Conservation (phyloP, 108 stramenopile species). For the Chaetoceros tenuissimus region DNA sequence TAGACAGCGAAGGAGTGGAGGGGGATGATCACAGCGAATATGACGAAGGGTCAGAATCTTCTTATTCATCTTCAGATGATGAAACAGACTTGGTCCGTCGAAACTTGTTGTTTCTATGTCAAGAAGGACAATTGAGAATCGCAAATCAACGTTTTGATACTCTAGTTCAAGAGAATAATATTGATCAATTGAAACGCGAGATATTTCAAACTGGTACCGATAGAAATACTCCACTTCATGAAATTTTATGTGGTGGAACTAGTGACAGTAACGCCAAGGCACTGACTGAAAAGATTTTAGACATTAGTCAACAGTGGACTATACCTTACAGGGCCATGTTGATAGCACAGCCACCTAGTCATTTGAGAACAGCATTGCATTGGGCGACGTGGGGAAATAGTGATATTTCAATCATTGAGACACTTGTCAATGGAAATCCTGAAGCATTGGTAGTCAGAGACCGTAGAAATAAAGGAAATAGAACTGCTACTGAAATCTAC, state of each 20-base stretch:
- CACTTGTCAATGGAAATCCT: conserved; percentile 8
- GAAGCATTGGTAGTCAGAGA: conserved; percentile 16
- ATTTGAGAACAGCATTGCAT: conserved; percentile 20
- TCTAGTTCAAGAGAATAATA: neutral
- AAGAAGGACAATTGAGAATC: conserved; percentile 20
- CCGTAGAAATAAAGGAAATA: neutral
- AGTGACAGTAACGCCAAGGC: conserved; percentile 7
- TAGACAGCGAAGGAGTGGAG: too few species aligned
- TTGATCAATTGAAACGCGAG: conserved; percentile 5
- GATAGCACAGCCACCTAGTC: conserved; percentile 6
- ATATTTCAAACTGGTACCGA: conserved; percentile 17
- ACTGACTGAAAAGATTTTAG: conserved; percentile 3
- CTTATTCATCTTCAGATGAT: too few species aligned
- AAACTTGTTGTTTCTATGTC: conserved; percentile 15
- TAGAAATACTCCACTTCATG: conserved; percentile 13
- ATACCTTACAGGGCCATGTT: neutral
- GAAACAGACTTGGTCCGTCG: conserved; percentile 1
- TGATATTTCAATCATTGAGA: conserved; percentile 1
- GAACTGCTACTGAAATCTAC: conserved; percentile 18
- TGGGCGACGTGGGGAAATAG: conserved; percentile 22
- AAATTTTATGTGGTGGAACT: conserved; percentile 20
- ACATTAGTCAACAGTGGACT: conserved; percentile 1
- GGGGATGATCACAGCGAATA: too few species aligned
- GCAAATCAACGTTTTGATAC: conserved; percentile 13
- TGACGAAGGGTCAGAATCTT: too few species aligned